Evolutionary conservation across 257 asterid species (phyloP).

Genomic region (Gynochthodes officinalis): DNA sequence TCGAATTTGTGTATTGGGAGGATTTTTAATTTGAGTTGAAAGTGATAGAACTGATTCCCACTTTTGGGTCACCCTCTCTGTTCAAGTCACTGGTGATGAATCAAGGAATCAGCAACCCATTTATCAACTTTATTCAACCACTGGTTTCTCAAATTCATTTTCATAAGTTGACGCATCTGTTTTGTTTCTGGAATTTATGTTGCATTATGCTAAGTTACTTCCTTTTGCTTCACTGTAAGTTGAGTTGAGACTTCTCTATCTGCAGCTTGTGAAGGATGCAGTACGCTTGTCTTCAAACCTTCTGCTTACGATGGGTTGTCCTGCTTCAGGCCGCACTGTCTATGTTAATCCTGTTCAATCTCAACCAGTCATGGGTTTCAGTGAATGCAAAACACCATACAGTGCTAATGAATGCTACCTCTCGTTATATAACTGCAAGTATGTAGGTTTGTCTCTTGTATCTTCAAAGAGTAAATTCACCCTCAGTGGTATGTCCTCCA

Average conservation of each 20-base stretch:
- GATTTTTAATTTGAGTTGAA: background rate
- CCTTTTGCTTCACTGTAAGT: background rate
- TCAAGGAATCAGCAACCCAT: background rate
- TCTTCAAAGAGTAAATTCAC: constrained; percentile 37
- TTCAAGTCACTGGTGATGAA: background rate
- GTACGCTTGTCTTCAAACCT: constrained; percentile 73
- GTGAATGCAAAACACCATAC: constrained; percentile 32
- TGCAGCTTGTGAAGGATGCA: constrained; percentile 64
- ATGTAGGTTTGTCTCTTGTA: constrained; percentile 54
- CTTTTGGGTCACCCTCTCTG: background rate
- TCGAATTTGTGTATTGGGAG: background rate
- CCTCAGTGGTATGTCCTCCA: constrained; percentile 30
- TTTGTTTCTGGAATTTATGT: background rate
- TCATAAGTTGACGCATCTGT: background rate
- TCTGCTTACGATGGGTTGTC: constrained; percentile 69
- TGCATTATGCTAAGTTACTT: background rate
- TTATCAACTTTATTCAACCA: background rate
- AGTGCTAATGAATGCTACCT: constrained; percentile 29
- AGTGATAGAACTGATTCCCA: background rate
- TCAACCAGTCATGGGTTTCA: constrained; percentile 29
- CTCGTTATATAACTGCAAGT: constrained; percentile 48
- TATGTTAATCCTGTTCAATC: constrained; percentile 58
- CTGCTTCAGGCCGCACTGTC: constrained; percentile 57
- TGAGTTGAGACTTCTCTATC: constrained; percentile 16
- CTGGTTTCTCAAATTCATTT: background rate